phyloP scores from a whole-genome alignment of 2,329 filamentous ascomycete species.

The Fusarium luffae region DNA sequence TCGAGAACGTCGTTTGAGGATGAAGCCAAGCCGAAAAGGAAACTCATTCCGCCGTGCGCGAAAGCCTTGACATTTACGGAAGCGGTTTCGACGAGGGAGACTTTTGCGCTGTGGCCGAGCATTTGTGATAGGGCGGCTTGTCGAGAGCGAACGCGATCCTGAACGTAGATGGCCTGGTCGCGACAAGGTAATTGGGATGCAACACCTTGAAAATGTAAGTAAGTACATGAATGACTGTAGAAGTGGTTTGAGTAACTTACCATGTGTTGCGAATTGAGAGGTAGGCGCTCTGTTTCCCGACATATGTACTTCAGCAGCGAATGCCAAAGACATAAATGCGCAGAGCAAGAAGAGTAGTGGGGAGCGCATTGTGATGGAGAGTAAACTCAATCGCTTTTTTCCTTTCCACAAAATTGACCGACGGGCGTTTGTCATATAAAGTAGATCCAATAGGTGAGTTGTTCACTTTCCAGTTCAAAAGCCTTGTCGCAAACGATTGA shows the following conservation, averaged over 20 bases:
- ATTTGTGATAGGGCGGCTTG: slow-evolving; percentile 83
- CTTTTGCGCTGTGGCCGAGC: slow-evolving; percentile 83
- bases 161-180: slow-evolving; percentile 80
- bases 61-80: slow-evolving; percentile 83
- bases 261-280: slow-evolving; percentile 40
- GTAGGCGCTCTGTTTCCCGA: slow-evolving; percentile 34
- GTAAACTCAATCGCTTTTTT: not conserved
- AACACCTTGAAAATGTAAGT: slow-evolving; percentile 64
- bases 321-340: slow-evolving; percentile 18
- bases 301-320: slow-evolving; percentile 27
- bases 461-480: not conserved
- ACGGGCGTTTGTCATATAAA: slow-evolving; percentile 10
- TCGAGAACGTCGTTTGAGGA: slow-evolving; percentile 82
- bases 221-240: slow-evolving; percentile 4
- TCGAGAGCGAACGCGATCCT: slow-evolving; percentile 77
- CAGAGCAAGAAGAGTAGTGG: slow-evolving; percentile 33
- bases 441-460: slow-evolving; percentile 16
- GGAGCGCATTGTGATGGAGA: slow-evolving; percentile 31
- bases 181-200: slow-evolving; percentile 73
- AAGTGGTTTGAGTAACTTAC: slow-evolving; percentile 10
- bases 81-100: slow-evolving; percentile 84
- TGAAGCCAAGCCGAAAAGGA: slow-evolving; percentile 82
- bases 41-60: slow-evolving; percentile 82
- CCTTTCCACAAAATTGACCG: not conserved
- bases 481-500: slow-evolving; percentile 18